A percentile compares a stretch with the other conserved stretches of the same genome.
Conservation (phyloP, 2,329 filamentous ascomycete genomes). For the Triangularia setosa region DNA sequence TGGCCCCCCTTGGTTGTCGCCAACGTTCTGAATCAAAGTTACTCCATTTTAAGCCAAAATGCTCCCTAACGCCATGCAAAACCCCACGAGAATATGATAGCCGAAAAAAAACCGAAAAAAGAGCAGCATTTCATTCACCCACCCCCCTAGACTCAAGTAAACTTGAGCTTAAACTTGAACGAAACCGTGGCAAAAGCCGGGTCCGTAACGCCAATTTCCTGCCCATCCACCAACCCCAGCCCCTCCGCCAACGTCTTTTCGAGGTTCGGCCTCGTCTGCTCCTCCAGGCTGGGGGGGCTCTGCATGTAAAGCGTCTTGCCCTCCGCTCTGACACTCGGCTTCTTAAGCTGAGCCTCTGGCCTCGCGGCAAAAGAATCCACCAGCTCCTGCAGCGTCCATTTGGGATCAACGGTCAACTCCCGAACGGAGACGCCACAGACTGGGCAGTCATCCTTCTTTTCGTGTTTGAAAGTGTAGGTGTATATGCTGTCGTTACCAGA, state of each 20-base stretch:
- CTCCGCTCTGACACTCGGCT: conserved; percentile 76
- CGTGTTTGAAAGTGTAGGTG: conserved; percentile 94
- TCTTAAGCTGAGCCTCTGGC: conserved; percentile 90
- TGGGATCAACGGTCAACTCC: conserved; percentile 66
- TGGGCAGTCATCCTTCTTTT: conserved; percentile 90
- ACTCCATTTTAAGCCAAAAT: neutral
- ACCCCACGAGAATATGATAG: neutral
- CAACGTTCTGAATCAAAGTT: neutral
- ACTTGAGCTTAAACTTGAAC: conserved; percentile 53
- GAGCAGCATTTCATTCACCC: neutral
- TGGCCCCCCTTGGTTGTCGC: neutral
- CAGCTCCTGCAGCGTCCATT: conserved; percentile 74
- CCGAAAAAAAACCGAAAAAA: neutral
- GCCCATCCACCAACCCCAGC: conserved; percentile 67
- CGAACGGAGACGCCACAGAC: conserved; percentile 85
- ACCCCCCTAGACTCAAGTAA: conserved; percentile 31
- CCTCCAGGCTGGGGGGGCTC: conserved; percentile 73
- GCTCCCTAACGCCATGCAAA: conserved; percentile 14
- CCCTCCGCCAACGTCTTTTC: conserved; percentile 67
- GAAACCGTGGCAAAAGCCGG: conserved; percentile 78
- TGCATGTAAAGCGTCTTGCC: conserved; percentile 89
- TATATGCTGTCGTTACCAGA: conserved; percentile 94
- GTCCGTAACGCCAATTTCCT: conserved; percentile 90
- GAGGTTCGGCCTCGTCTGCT: conserved; percentile 80
- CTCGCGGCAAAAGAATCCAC: conserved; percentile 77